Evolutionary conservation across 2,329 filamentous ascomycete genomes (phyloP), one percentile per base, ranked within the genome.

Genomic region (Pseudogymnoascus sp.): DNA sequence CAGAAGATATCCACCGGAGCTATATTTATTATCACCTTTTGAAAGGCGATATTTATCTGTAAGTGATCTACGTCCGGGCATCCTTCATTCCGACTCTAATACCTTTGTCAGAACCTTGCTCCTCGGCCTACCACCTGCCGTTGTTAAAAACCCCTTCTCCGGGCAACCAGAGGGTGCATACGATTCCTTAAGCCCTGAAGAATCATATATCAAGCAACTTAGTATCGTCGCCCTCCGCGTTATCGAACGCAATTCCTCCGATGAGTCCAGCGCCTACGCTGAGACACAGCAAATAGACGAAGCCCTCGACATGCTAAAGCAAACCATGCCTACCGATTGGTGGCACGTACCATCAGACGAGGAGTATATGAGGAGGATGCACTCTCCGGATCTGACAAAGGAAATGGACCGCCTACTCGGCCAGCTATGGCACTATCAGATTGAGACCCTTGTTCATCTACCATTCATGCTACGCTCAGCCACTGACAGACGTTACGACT

Each of bases 391-490:
- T 59, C 60, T 60, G 7, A 62, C 65, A 0, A 27, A 33, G 5
- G 40, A 60, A 33, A 70, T 69, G 27, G 67, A 71, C 62, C 65
- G 66, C 2, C 40, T 70, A 1, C 67, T 72, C 64, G 62, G 60
- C 12, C 69, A 72, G 48, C 67, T 72, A 4, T 72, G 68, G 65
- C 70, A 67, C 42, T 72, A 65, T 58, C 69, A 72, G 48, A 45
- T 72, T 6, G 63, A 70, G 59, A 63, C 64, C 5, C 63, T 72
- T 2, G 39, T 71, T 1, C 70, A 72, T 60, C 59, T 72, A 12
- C 70, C 70, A 27, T 72, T 70, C 59, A 72, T 72, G 70, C 63
- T 72, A n/a, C 66, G 67, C 39, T 69, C 70, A 4, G 63, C 68
- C 7, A 71, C 65, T 1, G 70, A 72, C 59, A 64, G 69, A 13